phyloP scores from a whole-genome alignment of 345 rosid species.

The thale cress (Arabidopsis thaliana) region TAIR10.1 NC_003076.8:20620501-20621000 shows the following conservation, averaged over 20 bases:
- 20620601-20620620: neutral
- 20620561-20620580: neutral
- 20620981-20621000: neutral
- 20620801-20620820: slow-evolving; percentile 2
- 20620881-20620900: neutral
- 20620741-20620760: slow-evolving; percentile 9
- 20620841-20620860: slow-evolving; percentile 15
- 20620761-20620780: slow-evolving; percentile 4
- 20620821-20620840: slow-evolving; percentile 10
- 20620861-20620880: neutral
- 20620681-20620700: slow-evolving; percentile 85
- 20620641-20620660: slow-evolving; percentile 84
- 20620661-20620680: slow-evolving; percentile 88
- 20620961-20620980: neutral
- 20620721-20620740: slow-evolving; percentile 58
- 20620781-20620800: slow-evolving; percentile 13
- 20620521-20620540: slow-evolving; percentile 94
- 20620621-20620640: slow-evolving; percentile 63
- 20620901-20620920: neutral
- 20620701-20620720: slow-evolving; percentile 87
- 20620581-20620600: slow-evolving; percentile 10
- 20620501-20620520: slow-evolving; percentile 88
- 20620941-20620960: neutral
- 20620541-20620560: slow-evolving; percentile 39
- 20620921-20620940: neutral